Evolutionary conservation across 805 yeast species (phyloP), one percentile per base, ranked within the genome.

Genomic region (Schwanniomyces pseudopolymorphus): DNA sequence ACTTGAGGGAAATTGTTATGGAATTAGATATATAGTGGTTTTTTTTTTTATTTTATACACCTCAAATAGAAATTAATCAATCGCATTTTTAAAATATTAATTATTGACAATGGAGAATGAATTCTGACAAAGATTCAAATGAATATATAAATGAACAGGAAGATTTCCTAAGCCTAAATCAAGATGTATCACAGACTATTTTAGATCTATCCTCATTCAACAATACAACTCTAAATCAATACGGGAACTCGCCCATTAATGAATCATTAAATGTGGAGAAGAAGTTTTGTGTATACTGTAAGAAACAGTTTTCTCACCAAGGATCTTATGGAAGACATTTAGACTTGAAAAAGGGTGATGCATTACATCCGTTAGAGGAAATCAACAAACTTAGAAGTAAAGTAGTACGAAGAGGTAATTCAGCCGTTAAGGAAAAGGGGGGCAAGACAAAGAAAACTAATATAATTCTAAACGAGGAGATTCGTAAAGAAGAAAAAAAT

Each of bases 301-400:
- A 77, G 1, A 68, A 72, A 47, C 66, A 74, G 1, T 83, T 81
- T 57, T 72, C 81, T 2, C 80, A 79, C 48, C 78, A 81, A 5
- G 84, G 85, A 1, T 78, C 84, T 0, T 64, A 80, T 46, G 85
- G 85, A 1, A 66, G 87, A 28, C 87, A 82, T 57, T 58, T 83
- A 37, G 86, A 83, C 53, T 58, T 69, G 39, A 75, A 79, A 49
- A 77, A 78, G 44, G 87, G 86, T 1, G 72, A 81, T 8, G 56
- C 67, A 1, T 45, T 61, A 13, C 87, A 82, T 51, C 86, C 86
- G 0, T 57, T 64, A 1, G 78, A 72, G 2, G 65, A 70, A 35
- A 78, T 83, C 13, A 77, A 72, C 11, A 56, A 55, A 42, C 51
- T 81, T 35, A 57, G 85, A 25, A 66, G 73, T 0, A 69, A 75